Base-by-base conservation (phyloP, 2,329 filamentous ascomycete genomes). In the Septoria linicola region DNA sequence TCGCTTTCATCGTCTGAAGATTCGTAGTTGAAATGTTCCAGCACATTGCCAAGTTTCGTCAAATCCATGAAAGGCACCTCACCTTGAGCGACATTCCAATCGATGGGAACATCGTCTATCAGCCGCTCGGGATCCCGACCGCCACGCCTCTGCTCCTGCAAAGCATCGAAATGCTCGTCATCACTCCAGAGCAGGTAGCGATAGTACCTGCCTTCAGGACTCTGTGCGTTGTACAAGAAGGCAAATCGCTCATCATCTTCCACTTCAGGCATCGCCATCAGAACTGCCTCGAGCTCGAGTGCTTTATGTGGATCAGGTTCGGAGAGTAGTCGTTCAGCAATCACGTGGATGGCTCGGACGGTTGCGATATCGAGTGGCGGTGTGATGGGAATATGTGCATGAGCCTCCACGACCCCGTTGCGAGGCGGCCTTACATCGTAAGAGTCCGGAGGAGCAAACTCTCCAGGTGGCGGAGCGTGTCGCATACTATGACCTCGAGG, bases 161-260 rank as follows among this genome's bases (percentile, higher is more conserved):
- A 71, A 3, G 73, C 66, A 35, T 78, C 74, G 1, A 78, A 77
- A 3, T 84, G 40, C 6, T 60, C 58, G 10, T 63, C 56, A 3
- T 60, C 56, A 8, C 47, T 84, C 88, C 91, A 96, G 37, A 97
- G 66, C 37, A 89, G 83, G 87, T 89, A 97, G 36, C 93, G 84
- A 69, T 97, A 97, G 80, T 91, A 99, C 13, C 95, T 81, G 13
- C 87, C 92, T 20, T 83, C 90, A 56, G 79, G 76, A 63, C 84
- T 91, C 59, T 84, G 80, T 16, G 90, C 80, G 68, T 97, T 87
- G 85, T 89, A 99, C 4, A 99, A 76, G 88, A 91, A 99, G 0
- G 90, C 87, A 84, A 92, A 97, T 59, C 86, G 90, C 68, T 95
- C 88, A 53, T 96, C 88, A 34, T 79, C 80, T 66, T 95, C 89